Percentiles rank a stretch among this genome's conserved stretches.
Evolutionary conservation across 2,329 filamentous ascomycete species (phyloP).

Genomic region (Nemania abortiva): DNA sequence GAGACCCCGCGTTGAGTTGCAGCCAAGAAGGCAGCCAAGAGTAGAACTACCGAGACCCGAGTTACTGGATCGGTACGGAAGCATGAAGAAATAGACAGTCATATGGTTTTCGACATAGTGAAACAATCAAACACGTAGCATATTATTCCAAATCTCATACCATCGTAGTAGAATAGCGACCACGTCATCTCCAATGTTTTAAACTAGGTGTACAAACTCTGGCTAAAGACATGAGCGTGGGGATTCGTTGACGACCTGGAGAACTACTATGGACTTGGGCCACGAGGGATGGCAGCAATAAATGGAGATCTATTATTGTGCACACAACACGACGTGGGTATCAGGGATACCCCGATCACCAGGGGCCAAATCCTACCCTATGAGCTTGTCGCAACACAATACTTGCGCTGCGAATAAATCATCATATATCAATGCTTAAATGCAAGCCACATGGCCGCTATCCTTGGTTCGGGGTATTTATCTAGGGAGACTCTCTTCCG

Average conservation of each 20-base stretch:
- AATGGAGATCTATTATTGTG: background rate
- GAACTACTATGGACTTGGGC: background rate
- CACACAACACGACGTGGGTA: background rate
- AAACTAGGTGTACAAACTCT: background rate
- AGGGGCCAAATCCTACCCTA: background rate
- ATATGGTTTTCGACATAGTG: slow-evolving; percentile 4
- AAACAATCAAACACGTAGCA: background rate
- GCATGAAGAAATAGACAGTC: slow-evolving; percentile 10
- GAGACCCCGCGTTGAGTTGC: background rate
- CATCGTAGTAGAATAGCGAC: slow-evolving; percentile 3
- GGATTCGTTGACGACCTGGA: background rate
- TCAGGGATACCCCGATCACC: slow-evolving; percentile 4
- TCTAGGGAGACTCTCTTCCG: background rate
- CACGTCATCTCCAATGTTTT: slow-evolving; percentile 7
- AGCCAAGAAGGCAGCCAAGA: slow-evolving; percentile 21
- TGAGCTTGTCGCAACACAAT: background rate
- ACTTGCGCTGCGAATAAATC: background rate
- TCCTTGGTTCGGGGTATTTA: background rate
- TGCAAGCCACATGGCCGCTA: slow-evolving; percentile 8
- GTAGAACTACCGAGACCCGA: slow-evolving; percentile 30
- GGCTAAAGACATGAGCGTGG: background rate
- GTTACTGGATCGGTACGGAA: slow-evolving; percentile 8
- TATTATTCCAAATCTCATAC: slow-evolving; percentile 5
- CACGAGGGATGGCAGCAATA: background rate
- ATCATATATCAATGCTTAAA: background rate